Evolutionary conservation across 306 rosid genomes (phyloP).

Genomic region (Sophora flavescens): DNA sequence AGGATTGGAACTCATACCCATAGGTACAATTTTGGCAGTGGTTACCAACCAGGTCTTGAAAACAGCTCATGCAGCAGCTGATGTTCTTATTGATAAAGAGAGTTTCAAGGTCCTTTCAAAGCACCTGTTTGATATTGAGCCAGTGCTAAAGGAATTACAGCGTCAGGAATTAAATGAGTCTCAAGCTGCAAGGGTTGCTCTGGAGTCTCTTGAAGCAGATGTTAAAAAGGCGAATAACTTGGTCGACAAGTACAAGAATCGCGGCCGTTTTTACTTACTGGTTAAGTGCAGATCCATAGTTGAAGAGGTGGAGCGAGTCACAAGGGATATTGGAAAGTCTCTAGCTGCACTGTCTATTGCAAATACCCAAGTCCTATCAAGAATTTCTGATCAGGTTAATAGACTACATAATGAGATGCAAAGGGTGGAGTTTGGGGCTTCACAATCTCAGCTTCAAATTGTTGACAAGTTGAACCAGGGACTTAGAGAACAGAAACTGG

Average conservation of each 20-base stretch:
- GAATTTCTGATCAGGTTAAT: slow-evolving; percentile 79
- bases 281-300: slow-evolving; percentile 75
- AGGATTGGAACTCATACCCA: slow-evolving; percentile 78
- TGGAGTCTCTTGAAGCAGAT: slow-evolving; percentile 77
- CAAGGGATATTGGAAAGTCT: slow-evolving; percentile 77
- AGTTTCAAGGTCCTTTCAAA: slow-evolving; percentile 74
- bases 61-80: slow-evolving; percentile 80
- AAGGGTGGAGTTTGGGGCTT: slow-evolving; percentile 79
- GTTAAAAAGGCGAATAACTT: slow-evolving; percentile 73
- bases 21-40: slow-evolving; percentile 82
- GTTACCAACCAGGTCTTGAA: slow-evolving; percentile 69
- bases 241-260: slow-evolving; percentile 74
- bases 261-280: slow-evolving; percentile 71
- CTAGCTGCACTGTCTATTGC: slow-evolving; percentile 68
- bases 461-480: slow-evolving; percentile 75
- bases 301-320: slow-evolving; percentile 77
- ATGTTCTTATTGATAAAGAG: slow-evolving; percentile 71
- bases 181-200: slow-evolving; percentile 72
- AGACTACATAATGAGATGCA: slow-evolving; percentile 83
- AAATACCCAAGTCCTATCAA: slow-evolving; percentile 65
- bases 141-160: slow-evolving; percentile 75
- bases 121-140: slow-evolving; percentile 74
- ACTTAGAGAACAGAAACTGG: slow-evolving; percentile 70
- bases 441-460: slow-evolving; percentile 68
- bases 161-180: slow-evolving; percentile 78